These are phyloP conservation scores for Puccinia coronata DNA, from an alignment of 1,284 basidiomycete species.

Conservation along the genomic window DNA sequence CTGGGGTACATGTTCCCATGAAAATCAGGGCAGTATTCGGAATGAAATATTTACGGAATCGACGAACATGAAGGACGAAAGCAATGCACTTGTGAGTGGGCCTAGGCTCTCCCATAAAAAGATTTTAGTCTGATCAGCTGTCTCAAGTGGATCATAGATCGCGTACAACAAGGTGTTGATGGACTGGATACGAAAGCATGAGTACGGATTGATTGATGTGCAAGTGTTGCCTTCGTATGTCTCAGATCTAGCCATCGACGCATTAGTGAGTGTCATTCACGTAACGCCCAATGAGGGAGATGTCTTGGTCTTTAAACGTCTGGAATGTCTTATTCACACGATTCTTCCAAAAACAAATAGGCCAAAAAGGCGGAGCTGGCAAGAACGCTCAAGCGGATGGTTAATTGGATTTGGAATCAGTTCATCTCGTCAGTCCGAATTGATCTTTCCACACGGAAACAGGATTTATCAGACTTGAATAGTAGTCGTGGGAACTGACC, in stretches of 20 bases:
- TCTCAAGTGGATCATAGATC: conserved; percentile 64
- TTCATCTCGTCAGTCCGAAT: conserved; percentile 28
- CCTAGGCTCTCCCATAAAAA: conserved; percentile 32
- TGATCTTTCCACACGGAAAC: not conserved
- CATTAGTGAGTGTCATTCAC: conserved; percentile 14
- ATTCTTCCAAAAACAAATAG: not conserved
- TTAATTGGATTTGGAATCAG: conserved; percentile 42
- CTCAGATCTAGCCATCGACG: conserved; percentile 15
- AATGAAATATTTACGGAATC: conserved; percentile 72
- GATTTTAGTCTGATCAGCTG: conserved; percentile 23
- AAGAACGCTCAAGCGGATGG: conserved; percentile 17
- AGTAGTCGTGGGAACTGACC: not conserved
- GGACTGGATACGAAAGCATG: conserved; percentile 69
- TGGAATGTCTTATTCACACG: not conserved
- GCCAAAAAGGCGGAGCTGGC: conserved; percentile 13
- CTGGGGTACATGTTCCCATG: conserved; percentile 68
- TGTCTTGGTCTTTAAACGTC: not conserved
- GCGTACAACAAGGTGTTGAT: conserved; percentile 80
- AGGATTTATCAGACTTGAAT: not conserved
- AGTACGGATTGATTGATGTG: conserved; percentile 79
- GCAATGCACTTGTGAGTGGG: conserved; percentile 72
- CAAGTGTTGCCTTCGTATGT: conserved; percentile 70
- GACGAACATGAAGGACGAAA: conserved; percentile 74
- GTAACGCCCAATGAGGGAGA: conserved; percentile 44
- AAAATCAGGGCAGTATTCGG: conserved; percentile 73